Evolutionary conservation across 176 grass and related monocot species (phyloP).

Genomic region (Hsuehochloa calcarea): DNA sequence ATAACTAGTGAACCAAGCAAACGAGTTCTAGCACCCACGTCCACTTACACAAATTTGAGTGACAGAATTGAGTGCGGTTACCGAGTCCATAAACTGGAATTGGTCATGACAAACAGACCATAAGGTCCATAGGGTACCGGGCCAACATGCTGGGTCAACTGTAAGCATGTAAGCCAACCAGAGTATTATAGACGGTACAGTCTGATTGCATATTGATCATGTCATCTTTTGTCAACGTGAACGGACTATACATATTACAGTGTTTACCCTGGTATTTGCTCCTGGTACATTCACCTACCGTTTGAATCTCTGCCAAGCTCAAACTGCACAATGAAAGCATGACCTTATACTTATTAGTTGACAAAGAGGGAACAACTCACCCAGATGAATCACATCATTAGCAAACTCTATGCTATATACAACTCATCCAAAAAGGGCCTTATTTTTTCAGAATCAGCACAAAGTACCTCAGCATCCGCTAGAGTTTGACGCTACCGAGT

Average conservation of each 20-base stretch:
- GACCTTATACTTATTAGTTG: not conserved
- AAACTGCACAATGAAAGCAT: not conserved
- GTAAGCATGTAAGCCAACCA: not conserved
- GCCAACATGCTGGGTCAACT: not conserved
- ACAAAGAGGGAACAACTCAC: not conserved
- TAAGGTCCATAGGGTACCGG: too few species aligned
- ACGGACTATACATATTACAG: not conserved
- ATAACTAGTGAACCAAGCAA: not conserved
- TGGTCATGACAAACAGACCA: not conserved
- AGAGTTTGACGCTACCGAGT: slow-evolving; percentile 44
- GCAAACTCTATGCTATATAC: slow-evolving; percentile 54
- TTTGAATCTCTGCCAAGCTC: slow-evolving; percentile 18
- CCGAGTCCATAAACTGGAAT: not conserved
- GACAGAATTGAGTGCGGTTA: not conserved
- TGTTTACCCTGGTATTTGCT: not conserved
- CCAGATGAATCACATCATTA: slow-evolving; percentile 26
- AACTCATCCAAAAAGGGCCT: slow-evolving; percentile 26
- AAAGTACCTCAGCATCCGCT: slow-evolving; percentile 42
- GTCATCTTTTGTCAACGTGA: not conserved
- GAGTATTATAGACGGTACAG: not conserved
- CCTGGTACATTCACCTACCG: not conserved
- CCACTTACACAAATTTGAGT: not conserved
- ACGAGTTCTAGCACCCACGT: not conserved
- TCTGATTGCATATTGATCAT: not conserved
- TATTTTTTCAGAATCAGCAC: slow-evolving; percentile 20